Conservation (phyloP, 2,329 filamentous ascomycete species). For the Torrubiellomyces zombiae region DNA sequence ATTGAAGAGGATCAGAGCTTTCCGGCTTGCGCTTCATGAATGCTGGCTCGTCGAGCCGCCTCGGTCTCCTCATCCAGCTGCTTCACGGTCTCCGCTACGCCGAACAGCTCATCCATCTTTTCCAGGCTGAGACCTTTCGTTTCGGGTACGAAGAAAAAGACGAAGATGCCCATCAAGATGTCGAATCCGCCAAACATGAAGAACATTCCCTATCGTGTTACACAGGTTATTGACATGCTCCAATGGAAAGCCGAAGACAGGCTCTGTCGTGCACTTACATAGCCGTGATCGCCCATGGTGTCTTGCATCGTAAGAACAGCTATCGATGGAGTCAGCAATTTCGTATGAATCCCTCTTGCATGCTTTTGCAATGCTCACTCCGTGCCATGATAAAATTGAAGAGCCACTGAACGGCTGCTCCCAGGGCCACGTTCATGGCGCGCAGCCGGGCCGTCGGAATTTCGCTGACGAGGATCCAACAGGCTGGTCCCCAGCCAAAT, state of each 20-base stretch:
- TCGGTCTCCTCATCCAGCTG: slow-evolving; percentile 15
- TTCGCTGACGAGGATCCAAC: slow-evolving; percentile 55
- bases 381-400: slow-evolving; percentile 60
- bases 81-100: slow-evolving; percentile 29
- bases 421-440: slow-evolving; percentile 50
- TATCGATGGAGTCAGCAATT: slow-evolving; percentile 4
- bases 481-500: slow-evolving; percentile 53
- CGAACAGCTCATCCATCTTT: slow-evolving; percentile 51
- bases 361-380: slow-evolving; percentile 13
- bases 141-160: slow-evolving; percentile 52
- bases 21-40: slow-evolving; percentile 10
- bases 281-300: slow-evolving; percentile 26
- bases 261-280: slow-evolving; percentile 14
- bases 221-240: neutral
- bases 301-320: slow-evolving; percentile 51
- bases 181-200: slow-evolving; percentile 54
- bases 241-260: neutral
- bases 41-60: slow-evolving; percentile 9
- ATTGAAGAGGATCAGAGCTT: slow-evolving; percentile 3
- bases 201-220: slow-evolving; percentile 36
- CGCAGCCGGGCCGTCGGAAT: slow-evolving; percentile 52
- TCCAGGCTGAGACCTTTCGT: slow-evolving; percentile 50
- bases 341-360: neutral
- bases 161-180: slow-evolving; percentile 46
- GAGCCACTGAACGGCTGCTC: slow-evolving; percentile 53